Evolutionary conservation across 345 rosid genomes (phyloP).

Genomic region (Eucalyptus cloeziana): DNA sequence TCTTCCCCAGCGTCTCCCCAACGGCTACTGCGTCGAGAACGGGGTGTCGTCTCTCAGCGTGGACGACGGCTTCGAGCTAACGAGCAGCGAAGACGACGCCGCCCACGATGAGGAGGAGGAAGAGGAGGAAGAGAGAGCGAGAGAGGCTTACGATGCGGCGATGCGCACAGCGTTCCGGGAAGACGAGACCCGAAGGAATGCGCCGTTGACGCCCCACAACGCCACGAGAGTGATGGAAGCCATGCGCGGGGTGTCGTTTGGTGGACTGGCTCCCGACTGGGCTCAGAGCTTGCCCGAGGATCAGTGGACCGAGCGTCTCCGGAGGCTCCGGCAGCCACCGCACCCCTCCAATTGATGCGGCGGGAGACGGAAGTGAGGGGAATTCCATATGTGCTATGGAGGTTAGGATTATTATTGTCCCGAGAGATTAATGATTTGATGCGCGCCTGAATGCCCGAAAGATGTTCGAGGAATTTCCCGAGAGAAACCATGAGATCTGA

Average conservation of each 20-base stretch:
- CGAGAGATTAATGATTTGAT: neutral
- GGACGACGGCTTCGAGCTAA: conserved; percentile 19
- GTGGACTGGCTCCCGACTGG: conserved; percentile 75
- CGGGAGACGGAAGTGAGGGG: neutral
- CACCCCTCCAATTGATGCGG: neutral
- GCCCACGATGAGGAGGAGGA: conserved; percentile 15
- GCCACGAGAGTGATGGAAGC: conserved; percentile 68
- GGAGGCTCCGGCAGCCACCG: conserved; percentile 30
- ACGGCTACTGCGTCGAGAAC: conserved; percentile 31
- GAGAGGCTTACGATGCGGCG: conserved; percentile 23
- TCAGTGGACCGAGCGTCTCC: conserved; percentile 68
- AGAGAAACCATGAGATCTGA: neutral
- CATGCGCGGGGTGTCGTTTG: conserved; percentile 73
- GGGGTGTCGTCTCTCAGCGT: conserved; percentile 41
- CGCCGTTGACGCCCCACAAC: conserved; percentile 52
- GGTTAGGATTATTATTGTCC: neutral
- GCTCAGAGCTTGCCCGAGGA: conserved; percentile 47
- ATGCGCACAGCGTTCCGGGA: conserved; percentile 49
- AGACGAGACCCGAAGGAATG: conserved; percentile 65
- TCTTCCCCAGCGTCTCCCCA: conserved; percentile 5
- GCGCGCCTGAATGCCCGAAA: neutral
- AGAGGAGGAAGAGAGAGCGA: conserved; percentile 18
- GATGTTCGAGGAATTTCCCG: neutral
- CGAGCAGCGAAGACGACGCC: conserved; percentile 10
- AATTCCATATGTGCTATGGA: neutral